Percentiles rank a stretch among this genome's conserved stretches.
Evolutionary conservation across 257 asterid species (phyloP).

Genomic region (Penstemon barbatus): DNA sequence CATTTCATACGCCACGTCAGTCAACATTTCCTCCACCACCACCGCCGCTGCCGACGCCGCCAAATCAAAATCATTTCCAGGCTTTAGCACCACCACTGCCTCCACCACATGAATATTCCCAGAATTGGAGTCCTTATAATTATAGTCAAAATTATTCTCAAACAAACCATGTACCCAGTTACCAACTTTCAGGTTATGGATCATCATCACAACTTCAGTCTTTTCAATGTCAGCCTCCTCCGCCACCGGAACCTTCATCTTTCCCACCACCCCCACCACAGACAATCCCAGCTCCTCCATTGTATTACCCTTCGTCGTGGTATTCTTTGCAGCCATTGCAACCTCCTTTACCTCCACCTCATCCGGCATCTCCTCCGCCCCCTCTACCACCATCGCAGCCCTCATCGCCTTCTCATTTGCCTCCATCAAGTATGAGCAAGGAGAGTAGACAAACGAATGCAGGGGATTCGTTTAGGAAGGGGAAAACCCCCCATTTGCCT

Average conservation of each 20-base stretch:
- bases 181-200: slow-evolving; percentile 43
- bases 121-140: slow-evolving; percentile 47
- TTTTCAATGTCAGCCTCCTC: slow-evolving; percentile 56
- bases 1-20: slow-evolving; percentile 74
- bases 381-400: slow-evolving; percentile 73
- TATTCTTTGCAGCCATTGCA: slow-evolving; percentile 55
- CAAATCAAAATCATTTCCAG: slow-evolving; percentile 56
- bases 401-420: slow-evolving; percentile 43
- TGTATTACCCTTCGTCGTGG: slow-evolving; percentile 47
- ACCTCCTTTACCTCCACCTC: slow-evolving; percentile 42
- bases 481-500: too few relatives aligned
- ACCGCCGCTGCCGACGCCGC: slow-evolving; percentile 61
- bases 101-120: slow-evolving; percentile 41
- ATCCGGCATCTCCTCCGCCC: slow-evolving; percentile 68
- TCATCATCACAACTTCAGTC: slow-evolving; percentile 51
- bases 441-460: too few relatives aligned
- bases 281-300: slow-evolving; percentile 54
- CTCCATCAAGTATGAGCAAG: neutral
- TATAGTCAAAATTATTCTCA: slow-evolving; percentile 51
- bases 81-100: slow-evolving; percentile 51
- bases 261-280: slow-evolving; percentile 62
- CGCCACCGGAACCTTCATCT: slow-evolving; percentile 71
- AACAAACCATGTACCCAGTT: slow-evolving; percentile 49
- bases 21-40: slow-evolving; percentile 50
- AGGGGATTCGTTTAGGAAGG: too few relatives aligned